These are phyloP conservation scores for Talaromyces ruber DNA, from an alignment of 495 filamentous ascomycete species.

Conservation along the genomic window DNA sequence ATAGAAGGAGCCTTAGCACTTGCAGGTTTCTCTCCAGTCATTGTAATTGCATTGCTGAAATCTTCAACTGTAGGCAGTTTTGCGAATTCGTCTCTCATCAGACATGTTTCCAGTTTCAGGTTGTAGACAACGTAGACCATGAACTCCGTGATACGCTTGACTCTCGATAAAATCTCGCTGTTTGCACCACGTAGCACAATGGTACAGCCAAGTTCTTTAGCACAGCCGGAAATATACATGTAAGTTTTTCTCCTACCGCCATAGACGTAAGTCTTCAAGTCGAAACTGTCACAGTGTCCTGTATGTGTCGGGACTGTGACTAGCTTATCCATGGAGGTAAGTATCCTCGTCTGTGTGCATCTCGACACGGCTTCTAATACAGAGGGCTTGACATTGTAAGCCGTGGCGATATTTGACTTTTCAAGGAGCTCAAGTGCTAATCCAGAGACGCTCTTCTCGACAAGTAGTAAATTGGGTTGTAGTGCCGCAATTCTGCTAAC, in stretches of 20 bases:
- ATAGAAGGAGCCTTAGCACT: not conserved
- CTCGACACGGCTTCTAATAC: conserved; percentile 92
- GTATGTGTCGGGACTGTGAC: conserved; percentile 69
- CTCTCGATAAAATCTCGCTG: conserved; percentile 55
- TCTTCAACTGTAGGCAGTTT: conserved; percentile 60
- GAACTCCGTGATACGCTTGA: conserved; percentile 95
- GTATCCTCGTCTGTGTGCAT: conserved; percentile 82
- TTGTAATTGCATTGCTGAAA: conserved; percentile 13
- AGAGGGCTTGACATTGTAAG: conserved; percentile 90
- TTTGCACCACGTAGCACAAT: conserved; percentile 85
- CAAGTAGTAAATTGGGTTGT: conserved; percentile 74
- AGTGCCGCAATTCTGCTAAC: conserved; percentile 86
- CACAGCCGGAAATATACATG: conserved; percentile 87
- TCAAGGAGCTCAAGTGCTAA: conserved; percentile 81
- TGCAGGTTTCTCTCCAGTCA: not conserved
- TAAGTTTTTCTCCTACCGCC: conserved; percentile 82
- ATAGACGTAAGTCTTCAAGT: conserved; percentile 90
- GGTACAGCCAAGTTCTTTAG: conserved; percentile 90
- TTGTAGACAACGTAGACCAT: conserved; percentile 99
- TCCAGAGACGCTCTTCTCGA: conserved; percentile 84
- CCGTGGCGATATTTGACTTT: conserved; percentile 81
- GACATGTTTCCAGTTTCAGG: conserved; percentile 86
- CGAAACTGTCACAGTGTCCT: conserved; percentile 77
- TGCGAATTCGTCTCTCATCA: conserved; percentile 94
- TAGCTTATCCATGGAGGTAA: conserved; percentile 93